Base-by-base conservation (phyloP, 352 stramenopile species). In the Phytopythium vexans region DNA sequence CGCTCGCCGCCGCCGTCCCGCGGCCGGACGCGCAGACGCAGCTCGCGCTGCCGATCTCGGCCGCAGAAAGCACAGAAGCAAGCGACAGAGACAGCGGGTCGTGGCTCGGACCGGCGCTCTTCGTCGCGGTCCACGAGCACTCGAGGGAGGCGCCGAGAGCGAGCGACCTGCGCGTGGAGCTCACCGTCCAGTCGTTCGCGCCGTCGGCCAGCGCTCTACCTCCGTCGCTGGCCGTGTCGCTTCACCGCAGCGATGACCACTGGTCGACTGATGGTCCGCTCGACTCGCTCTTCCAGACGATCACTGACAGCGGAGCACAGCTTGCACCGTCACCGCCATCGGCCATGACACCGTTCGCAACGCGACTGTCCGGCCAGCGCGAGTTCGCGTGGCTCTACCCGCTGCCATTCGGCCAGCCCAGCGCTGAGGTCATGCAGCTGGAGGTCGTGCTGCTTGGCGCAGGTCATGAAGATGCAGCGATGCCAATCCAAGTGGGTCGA, bases 311-410 rank as follows among this genome's bases (percentile, higher is more conserved):
- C 33, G 62, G 66, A 52, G 54, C 54, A 27, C 52, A 70, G 33
- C 12, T 35, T 15, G 16, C 14, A 32, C 6, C 12, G 7, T 45
- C 37, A 14, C 8, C 37, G 37, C 36, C 31, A 46, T 40, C 33
- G 10, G 14, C 12, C n/a, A 32, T 6, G 39, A 54, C 8, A 9
- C 40, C 16, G 41, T 41, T 33, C 16, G 46, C 50, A n/a, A 33
- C 6, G 11, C 1, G 35, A 6, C 41, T 56, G 52, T 38, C 7
- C 21, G 58, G 52, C 2, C 46, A 77, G 6, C 43, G 32, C 8
- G 31, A 52, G 8, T 70, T 69, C 27, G 52, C 64, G 12, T 82
- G 72, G 72, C 52, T 60, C 38, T 82, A 71, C 41, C 72, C 72
- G 21, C 31, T 72, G 33, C 55, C 35, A 27, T 72, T 69, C 27